Conservation (phyloP, 305 asterid species). For the Coffea humblotiana region DNA sequence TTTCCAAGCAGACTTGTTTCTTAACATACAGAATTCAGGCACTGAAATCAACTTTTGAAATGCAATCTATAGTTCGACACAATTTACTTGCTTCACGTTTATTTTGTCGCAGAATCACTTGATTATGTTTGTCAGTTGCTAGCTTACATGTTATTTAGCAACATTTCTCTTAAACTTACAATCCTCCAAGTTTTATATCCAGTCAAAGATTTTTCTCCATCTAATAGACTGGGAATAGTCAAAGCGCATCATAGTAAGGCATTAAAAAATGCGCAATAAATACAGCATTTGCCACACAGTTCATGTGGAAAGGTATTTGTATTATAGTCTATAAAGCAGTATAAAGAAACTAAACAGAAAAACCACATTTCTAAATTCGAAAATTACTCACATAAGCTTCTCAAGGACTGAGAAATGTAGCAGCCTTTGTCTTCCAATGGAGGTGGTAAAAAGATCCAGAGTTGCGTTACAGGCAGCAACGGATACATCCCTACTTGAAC, state of each 20-base stretch:
- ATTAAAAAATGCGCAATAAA: background rate
- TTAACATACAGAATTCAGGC: background rate
- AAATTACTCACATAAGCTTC: constrained; percentile 58
- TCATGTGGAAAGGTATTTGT: background rate
- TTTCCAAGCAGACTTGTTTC: background rate
- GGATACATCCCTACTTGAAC: constrained; percentile 37
- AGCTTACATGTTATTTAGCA: background rate
- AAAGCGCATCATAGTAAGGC: background rate
- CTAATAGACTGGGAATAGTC: background rate
- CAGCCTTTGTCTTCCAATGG: constrained; percentile 50
- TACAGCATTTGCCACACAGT: background rate
- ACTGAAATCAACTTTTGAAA: background rate
- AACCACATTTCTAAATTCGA: background rate
- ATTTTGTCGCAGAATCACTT: background rate
- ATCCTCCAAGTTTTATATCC: background rate
- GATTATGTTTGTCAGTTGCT: background rate
- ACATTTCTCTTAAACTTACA: background rate
- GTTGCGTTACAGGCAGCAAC: constrained; percentile 69
- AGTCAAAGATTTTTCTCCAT: background rate
- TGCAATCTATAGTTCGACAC: too few relatives aligned
- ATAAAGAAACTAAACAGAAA: background rate
- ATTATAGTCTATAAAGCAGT: background rate
- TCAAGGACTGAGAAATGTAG: constrained; percentile 48
- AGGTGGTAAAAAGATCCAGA: constrained; percentile 68
- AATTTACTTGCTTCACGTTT: background rate